Evolutionary conservation across 257 asterid species (phyloP).

Genomic region (Nicotiana knightiana): DNA sequence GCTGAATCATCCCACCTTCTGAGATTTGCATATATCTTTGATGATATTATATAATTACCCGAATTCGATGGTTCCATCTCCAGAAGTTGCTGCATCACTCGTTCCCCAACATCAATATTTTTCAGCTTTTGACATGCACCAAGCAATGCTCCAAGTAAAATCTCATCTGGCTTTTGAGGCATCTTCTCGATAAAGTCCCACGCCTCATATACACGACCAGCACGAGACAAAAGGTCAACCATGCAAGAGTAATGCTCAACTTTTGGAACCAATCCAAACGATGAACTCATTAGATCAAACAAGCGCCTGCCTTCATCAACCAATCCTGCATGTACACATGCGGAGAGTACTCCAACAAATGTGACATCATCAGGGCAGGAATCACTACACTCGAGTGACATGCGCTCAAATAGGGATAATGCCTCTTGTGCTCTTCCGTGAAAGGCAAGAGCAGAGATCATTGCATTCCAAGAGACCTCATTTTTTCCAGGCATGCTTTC

Average conservation of each 20-base stretch:
- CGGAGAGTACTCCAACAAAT: conserved; percentile 71
- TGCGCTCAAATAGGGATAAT: conserved; percentile 56
- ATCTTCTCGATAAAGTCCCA: conserved; percentile 81
- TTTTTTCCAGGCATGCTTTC: conserved; percentile 55
- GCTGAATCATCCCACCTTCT: conserved; percentile 81
- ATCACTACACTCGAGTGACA: conserved; percentile 39
- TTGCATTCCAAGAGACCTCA: conserved; percentile 86
- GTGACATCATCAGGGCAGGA: conserved; percentile 60
- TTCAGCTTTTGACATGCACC: conserved; percentile 75
- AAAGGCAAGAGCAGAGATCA: conserved; percentile 82
- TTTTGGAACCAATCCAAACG: conserved; percentile 61
- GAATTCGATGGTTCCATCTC: conserved; percentile 83
- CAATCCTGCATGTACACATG: conserved; percentile 85
- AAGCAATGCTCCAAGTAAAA: conserved; percentile 66
- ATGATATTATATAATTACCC: conserved; percentile 69
- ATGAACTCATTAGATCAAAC: conserved; percentile 56
- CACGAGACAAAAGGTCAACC: conserved; percentile 88
- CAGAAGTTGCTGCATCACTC: conserved; percentile 53
- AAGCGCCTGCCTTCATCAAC: conserved; percentile 62
- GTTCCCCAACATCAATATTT: conserved; percentile 64
- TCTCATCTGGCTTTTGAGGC: conserved; percentile 81
- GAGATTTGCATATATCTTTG: conserved; percentile 64
- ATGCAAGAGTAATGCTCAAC: conserved; percentile 87
- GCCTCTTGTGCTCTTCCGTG: conserved; percentile 70
- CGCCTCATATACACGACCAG: conserved; percentile 75